phyloP scores from a whole-genome alignment of 139 green algal genomes.

The Chlorella sp. region DNA sequence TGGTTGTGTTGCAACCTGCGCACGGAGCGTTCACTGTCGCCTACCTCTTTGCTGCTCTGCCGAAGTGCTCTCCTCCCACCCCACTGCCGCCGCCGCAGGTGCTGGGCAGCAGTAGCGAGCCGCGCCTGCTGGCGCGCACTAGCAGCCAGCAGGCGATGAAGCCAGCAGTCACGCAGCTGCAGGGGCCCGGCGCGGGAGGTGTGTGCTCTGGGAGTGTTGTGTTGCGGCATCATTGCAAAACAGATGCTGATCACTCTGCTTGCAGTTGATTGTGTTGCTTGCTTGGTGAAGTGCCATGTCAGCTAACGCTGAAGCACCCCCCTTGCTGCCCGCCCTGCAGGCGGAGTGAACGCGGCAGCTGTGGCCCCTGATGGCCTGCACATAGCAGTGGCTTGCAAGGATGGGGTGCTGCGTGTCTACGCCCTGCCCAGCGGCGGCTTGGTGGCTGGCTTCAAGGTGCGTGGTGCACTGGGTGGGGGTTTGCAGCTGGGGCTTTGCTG shows the following conservation, averaged over 20 bases:
- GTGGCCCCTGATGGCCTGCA: conserved; percentile 77
- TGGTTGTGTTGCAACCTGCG: no score
- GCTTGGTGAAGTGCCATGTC: neutral
- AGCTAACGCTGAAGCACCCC: no score
- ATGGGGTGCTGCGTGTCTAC: conserved; percentile 84
- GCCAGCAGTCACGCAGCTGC: conserved; percentile 11
- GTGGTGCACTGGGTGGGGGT: neutral
- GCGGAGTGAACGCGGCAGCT: conserved; percentile 74
- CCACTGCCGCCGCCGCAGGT: neutral
- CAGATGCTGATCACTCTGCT: no score
- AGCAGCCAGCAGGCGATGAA: conserved; percentile 34
- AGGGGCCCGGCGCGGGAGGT: conserved; percentile 28
- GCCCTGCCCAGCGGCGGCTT: conserved; percentile 62
- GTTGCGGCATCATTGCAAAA: neutral
- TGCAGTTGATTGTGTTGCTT: neutral
- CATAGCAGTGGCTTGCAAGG: conserved; percentile 80
- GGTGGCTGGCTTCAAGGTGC: conserved; percentile 73
- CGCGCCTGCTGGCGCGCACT: conserved; percentile 48
- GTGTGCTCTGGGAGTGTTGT: neutral
- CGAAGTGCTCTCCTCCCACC: neutral
- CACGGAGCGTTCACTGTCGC: no score
- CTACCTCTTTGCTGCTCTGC: no score
- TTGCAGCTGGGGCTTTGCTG: neutral
- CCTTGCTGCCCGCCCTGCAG: conserved; percentile 21
- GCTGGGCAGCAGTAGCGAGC: conserved; percentile 58